Evolutionary conservation across 352 stramenopile genomes (phyloP).

Genomic region (Phytophthora nicotianae): DNA sequence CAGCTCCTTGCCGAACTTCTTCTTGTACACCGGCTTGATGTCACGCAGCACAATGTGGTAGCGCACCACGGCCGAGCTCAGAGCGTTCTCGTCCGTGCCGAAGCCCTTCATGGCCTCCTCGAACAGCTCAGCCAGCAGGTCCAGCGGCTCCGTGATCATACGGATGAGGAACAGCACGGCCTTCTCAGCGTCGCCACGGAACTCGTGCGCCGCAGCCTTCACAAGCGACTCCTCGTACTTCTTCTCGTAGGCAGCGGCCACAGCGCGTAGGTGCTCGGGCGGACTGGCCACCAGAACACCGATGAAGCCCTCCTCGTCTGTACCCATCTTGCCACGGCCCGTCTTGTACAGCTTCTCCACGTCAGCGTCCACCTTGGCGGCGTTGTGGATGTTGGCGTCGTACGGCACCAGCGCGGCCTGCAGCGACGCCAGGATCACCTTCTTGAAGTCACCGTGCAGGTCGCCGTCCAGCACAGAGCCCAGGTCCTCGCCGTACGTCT

Average conservation of each 20-base stretch:
- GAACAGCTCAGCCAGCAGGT: slow-evolving; percentile 68
- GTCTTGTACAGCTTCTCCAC: slow-evolving; percentile 74
- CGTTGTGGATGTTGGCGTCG: slow-evolving; percentile 70
- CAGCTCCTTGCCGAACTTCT: slow-evolving; percentile 80
- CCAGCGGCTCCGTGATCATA: slow-evolving; percentile 66
- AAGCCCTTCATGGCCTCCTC: slow-evolving; percentile 76
- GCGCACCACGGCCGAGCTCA: slow-evolving; percentile 70
- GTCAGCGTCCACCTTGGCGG: slow-evolving; percentile 62
- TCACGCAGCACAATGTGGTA: slow-evolving; percentile 84
- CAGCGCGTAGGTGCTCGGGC: slow-evolving; percentile 63
- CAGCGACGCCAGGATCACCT: slow-evolving; percentile 71
- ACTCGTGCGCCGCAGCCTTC: slow-evolving; percentile 73
- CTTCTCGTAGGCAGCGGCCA: slow-evolving; percentile 65
- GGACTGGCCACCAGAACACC: slow-evolving; percentile 54
- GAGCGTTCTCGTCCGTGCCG: slow-evolving; percentile 71
- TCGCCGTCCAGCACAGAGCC: slow-evolving; percentile 63
- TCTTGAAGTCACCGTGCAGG: slow-evolving; percentile 76
- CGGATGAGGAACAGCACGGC: slow-evolving; percentile 68
- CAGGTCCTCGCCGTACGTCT: slow-evolving; percentile 67
- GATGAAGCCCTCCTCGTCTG: slow-evolving; percentile 71
- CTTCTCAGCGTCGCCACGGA: slow-evolving; percentile 59
- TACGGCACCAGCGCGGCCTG: slow-evolving; percentile 56
- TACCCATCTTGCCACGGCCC: slow-evolving; percentile 71
- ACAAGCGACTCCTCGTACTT: slow-evolving; percentile 72
- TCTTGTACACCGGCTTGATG: slow-evolving; percentile 86